phyloP scores from a whole-genome alignment of 805 yeast species.

The Yamadazyma ubonensis region DNA sequence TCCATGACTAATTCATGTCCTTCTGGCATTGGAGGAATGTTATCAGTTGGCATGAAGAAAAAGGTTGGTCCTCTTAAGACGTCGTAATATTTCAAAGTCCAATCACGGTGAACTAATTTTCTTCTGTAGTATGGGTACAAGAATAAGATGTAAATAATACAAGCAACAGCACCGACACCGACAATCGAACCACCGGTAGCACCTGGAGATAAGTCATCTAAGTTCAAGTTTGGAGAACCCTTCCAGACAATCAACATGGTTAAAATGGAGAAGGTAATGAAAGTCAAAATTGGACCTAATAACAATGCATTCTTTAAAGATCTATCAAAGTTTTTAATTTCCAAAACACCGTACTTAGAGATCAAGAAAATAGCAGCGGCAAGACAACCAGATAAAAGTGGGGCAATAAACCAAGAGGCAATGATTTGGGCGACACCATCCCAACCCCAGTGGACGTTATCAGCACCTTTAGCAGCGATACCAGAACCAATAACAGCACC shows the following conservation, averaged over 20 bases:
- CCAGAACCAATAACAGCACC: conserved; percentile 77
- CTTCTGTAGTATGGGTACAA: conserved; percentile 63
- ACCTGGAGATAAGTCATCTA: conserved; percentile 51
- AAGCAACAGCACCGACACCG: conserved; percentile 63
- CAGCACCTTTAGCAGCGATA: conserved; percentile 67
- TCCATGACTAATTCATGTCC: conserved; percentile 57
- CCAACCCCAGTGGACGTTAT: conserved; percentile 73
- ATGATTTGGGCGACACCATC: conserved; percentile 65
- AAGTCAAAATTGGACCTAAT: conserved; percentile 61
- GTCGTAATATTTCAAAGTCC: conserved; percentile 63
- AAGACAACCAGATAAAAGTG: conserved; percentile 62
- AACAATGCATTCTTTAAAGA: conserved; percentile 55
- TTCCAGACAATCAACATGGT: conserved; percentile 81
- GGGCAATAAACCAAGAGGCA: conserved; percentile 83
- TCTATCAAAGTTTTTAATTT: conserved; percentile 44
- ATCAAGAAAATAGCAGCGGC: conserved; percentile 58
- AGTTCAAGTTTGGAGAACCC: conserved; percentile 68
- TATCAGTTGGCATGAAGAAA: conserved; percentile 53
- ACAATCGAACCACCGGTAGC: conserved; percentile 58
- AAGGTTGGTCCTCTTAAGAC: conserved; percentile 54
- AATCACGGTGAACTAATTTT: conserved; percentile 58
- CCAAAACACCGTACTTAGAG: conserved; percentile 61
- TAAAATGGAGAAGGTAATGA: conserved; percentile 56
- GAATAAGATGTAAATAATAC: conserved; percentile 49
- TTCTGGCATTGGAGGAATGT: conserved; percentile 66